Evolutionary conservation across 768 basidiomycete genomes (phyloP), one percentile per base, ranked within the genome.

Genomic region (Tricholoma terreum): DNA sequence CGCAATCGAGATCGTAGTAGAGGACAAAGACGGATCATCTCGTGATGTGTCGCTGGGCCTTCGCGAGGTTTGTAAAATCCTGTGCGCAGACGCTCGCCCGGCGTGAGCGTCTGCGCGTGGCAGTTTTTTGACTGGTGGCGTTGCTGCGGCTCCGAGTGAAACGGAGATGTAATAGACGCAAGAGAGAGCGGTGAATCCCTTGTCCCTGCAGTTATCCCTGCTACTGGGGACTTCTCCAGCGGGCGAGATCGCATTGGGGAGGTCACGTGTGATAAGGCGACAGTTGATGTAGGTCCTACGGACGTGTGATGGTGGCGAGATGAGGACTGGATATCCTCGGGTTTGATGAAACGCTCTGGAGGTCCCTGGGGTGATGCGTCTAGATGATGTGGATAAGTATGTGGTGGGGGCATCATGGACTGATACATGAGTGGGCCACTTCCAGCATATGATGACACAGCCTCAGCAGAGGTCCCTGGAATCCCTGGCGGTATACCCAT

Each of bases 71-170:
- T 14, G 30, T 52, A 67, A 66, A 60, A 66, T 67, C 68, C 72
- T 77, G 62, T 80, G 84, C 86, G 87, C 87, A 87, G 87, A 86
- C 85, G 82, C 81, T 75, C 84, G 84, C 87, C 86, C 86, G 81
- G 85, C 66, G 65, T 80, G 79, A 78, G 80, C 86, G 81, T 86
- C 87, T 87, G 87, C 87, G 87, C 86, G 82, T 66, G 75, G 80
- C 56, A 86, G 80, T 89, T 88, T 88, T 89, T 88, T 88, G 85
- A 69, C 80, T 77, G 46, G 46, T 35, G 9, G 34, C 30, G 15
- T 4, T 7, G 30, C 14, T 49, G 80, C 56, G 61, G 53, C 34
- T 67, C 63, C n/a, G 73, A 66, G 61, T 69, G 68, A 58, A 68
- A 75, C 8, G 77, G 77, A 15, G 74, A 70, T 12, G 76, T 77